Evolutionary conservation across 257 asterid genomes (phyloP).

Genomic region (Perilla frutescens): DNA sequence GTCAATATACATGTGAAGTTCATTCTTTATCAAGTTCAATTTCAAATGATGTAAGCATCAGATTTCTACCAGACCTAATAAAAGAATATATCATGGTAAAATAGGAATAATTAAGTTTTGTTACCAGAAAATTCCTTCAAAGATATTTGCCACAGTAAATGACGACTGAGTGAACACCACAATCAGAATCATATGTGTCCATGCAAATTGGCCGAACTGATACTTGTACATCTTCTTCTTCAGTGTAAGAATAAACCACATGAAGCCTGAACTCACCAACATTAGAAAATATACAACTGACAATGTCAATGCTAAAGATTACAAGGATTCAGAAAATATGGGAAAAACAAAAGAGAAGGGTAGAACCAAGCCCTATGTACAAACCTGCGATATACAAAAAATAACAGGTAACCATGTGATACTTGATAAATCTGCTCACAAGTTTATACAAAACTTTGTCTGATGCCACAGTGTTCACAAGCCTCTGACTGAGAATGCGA

Average conservation of each 20-base stretch:
- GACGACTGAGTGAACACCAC: slow-evolving; percentile 79
- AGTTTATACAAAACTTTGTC: slow-evolving; percentile 76
- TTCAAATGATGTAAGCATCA: slow-evolving; percentile 7
- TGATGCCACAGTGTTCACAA: slow-evolving; percentile 74
- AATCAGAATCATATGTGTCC: slow-evolving; percentile 88
- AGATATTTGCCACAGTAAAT: slow-evolving; percentile 81
- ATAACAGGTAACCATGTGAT: slow-evolving; percentile 93
- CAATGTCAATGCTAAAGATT: not conserved
- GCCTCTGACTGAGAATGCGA: slow-evolving; percentile 85
- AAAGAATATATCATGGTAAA: not conserved
- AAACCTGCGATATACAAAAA: slow-evolving; percentile 82
- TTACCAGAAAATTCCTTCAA: slow-evolving; percentile 89
- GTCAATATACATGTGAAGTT: slow-evolving; percentile 38
- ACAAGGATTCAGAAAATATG: slow-evolving; percentile 16
- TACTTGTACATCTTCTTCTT: slow-evolving; percentile 93
- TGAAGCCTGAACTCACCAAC: slow-evolving; percentile 61
- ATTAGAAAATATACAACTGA: slow-evolving; percentile 23
- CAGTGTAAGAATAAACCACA: slow-evolving; percentile 89
- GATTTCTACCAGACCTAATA: not conserved
- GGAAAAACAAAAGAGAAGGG: slow-evolving; percentile 12
- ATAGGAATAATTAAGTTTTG: slow-evolving; percentile 8
- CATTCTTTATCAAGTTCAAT: slow-evolving; percentile 29
- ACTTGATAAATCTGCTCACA: slow-evolving; percentile 75
- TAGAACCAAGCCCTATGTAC: slow-evolving; percentile 48
- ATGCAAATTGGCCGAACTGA: slow-evolving; percentile 90